phyloP scores from a whole-genome alignment of 2,329 filamentous ascomycete species.

The Ambrosiella cleistominuta region DNA sequence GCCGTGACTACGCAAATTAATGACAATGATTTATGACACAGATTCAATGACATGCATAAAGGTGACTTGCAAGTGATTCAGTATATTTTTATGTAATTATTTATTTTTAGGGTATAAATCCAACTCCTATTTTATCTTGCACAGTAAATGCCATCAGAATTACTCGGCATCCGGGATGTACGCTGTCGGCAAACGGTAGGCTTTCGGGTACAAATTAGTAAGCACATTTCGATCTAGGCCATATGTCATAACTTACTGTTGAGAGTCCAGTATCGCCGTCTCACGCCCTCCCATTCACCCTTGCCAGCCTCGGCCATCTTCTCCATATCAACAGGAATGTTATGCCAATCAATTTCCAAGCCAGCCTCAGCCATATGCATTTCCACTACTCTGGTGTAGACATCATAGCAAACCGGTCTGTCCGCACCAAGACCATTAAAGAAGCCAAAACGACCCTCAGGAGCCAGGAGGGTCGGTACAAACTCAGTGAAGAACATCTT shows the following conservation, averaged over 20 bases:
- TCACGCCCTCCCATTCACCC: constrained; percentile 75
- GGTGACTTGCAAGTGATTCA: too few species aligned
- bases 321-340: constrained; percentile 52
- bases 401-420: constrained; percentile 82
- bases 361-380: constrained; percentile 80
- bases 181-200: constrained; percentile 46
- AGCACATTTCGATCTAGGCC: constrained; percentile 6
- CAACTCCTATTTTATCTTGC: too few species aligned
- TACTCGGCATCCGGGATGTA: not conserved
- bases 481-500: constrained; percentile 76
- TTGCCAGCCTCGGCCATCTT: constrained; percentile 46
- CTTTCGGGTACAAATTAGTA: constrained; percentile 23
- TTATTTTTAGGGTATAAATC: too few species aligned
- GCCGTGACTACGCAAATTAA: not conserved
- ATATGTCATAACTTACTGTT: constrained; percentile 35
- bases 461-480: constrained; percentile 61
- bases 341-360: constrained; percentile 75
- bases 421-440: constrained; percentile 89
- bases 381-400: constrained; percentile 83
- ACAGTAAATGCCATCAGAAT: not conserved
- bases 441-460: constrained; percentile 62
- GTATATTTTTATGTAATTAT: too few species aligned
- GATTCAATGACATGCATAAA: not conserved
- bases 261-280: constrained; percentile 77
- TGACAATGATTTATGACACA: constrained; percentile 4